These are phyloP conservation scores for Colletotrichum falcatum DNA, from an alignment of 2,329 filamentous ascomycete genomes.

Conservation along the genomic window DNA sequence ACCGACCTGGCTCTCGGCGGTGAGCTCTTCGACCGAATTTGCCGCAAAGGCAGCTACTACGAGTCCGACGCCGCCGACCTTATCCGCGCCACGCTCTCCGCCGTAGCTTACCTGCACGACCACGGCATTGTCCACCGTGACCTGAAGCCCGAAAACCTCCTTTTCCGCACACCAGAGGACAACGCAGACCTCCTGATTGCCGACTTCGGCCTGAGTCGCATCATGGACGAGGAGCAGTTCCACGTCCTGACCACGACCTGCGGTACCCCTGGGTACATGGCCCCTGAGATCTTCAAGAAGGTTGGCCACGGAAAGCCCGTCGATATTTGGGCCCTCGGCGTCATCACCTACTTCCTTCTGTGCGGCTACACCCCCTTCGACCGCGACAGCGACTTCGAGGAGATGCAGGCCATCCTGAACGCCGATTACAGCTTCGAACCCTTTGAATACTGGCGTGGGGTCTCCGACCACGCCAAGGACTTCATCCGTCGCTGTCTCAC, in stretches of 20 bases:
- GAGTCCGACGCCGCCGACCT: conserved; percentile 96
- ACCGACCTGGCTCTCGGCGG: conserved; percentile 96
- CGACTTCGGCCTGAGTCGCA: conserved; percentile 93
- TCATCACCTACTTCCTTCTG: conserved; percentile 98
- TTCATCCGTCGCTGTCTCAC: conserved; percentile 95
- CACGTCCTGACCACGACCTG: conserved; percentile 98
- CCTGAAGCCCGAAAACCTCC: conserved; percentile 95
- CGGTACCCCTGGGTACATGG: conserved; percentile 98
- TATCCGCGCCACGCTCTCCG: conserved; percentile 92
- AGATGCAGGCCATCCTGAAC: conserved; percentile 98
- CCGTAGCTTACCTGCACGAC: conserved; percentile 98
- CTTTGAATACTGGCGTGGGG: conserved; percentile 94
- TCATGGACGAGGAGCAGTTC: conserved; percentile 99
- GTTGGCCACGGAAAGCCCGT: conserved; percentile 97
- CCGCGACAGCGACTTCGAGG: conserved; percentile 95
- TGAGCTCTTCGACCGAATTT: conserved; percentile 98
- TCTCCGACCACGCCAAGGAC: conserved; percentile 86
- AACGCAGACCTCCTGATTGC: conserved; percentile 97
- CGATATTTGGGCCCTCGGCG: conserved; percentile 97
- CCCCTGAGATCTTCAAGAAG: conserved; percentile 99
- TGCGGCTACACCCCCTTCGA: conserved; percentile 99
- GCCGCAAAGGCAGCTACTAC: conserved; percentile 98
- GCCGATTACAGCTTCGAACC: conserved; percentile 97
- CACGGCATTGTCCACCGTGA: conserved; percentile 99
- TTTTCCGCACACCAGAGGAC: conserved; percentile 97